Evolutionary conservation across 768 basidiomycete species (phyloP), one percentile per base, ranked within the genome.

Genomic region (Macrolepiota dolichaula): DNA sequence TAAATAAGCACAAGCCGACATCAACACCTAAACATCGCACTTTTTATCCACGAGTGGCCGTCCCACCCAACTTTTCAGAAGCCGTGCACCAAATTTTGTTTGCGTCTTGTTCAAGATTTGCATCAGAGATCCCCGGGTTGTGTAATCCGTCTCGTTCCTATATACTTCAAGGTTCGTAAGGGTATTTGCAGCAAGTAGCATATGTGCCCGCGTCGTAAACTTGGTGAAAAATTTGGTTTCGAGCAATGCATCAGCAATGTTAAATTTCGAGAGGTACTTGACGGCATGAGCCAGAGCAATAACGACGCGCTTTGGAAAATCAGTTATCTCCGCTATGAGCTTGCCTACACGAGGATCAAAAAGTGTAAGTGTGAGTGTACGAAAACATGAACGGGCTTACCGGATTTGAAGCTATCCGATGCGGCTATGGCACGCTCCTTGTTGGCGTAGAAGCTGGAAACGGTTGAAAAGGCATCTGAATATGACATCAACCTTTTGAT

Each of bases 121-220:
- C 63, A 97, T 76, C 50, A 99, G 75, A 53, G 92, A 91, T 3
- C 95, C 96, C 59, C 75, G 81, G 19, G 81, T 76, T 11, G 82
- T 85, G 57, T 82, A 83, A 69, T 97, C 89, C 0, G 92, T 94
- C 68, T 91, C 89, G 66, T 98, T 98, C 36, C 86, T 83, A 71
- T 92, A 96, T n/a, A 99, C 86, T 72, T 98, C 96, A 74, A 96
- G 73, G 69, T 97, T 98, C 12, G 82, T 81, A 11, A 98, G 74
- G 0, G 96, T 96, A 69, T 94, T 97, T 25, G 87, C 88, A 51
- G 89, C 90, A 50, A 99, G 79, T 22, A 94, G 78, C 96, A 99
- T 96, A 64, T 93, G 88, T 0, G 85, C 81, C 57, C 83, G 81
- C 24, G 86, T 85, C 3, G 91, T 78, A 69, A 98, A 98, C 68